phyloP scores from a whole-genome alignment of 495 filamentous ascomycete genomes.

The Neurospora africana region DNA sequence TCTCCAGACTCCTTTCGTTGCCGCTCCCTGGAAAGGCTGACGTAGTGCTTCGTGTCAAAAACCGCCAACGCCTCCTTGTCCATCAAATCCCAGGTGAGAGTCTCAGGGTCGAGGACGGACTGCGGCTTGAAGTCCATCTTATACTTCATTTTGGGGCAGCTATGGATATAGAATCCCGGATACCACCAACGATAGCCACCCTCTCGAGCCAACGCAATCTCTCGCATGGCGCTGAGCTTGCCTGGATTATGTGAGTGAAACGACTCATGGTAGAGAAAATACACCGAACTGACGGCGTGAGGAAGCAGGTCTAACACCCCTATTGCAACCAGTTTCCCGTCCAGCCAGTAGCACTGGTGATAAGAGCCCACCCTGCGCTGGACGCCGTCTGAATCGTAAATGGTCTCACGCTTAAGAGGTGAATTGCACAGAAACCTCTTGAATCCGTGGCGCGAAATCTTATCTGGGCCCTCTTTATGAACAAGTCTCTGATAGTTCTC shows the following conservation, averaged over 20 bases:
- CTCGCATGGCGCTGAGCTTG: constrained; percentile 77
- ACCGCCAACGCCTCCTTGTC: constrained; percentile 53
- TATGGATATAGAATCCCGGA: constrained; percentile 42
- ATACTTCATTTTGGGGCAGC: constrained; percentile 52
- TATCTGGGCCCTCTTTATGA: constrained; percentile 60
- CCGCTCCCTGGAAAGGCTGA: constrained; percentile 51
- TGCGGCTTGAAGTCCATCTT: constrained; percentile 81
- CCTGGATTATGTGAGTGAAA: constrained; percentile 72
- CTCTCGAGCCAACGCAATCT: constrained; percentile 71
- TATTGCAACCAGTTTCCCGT: constrained; percentile 79
- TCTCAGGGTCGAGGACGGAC: constrained; percentile 73
- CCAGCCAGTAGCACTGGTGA: constrained; percentile 89
- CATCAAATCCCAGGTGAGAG: constrained; percentile 62
- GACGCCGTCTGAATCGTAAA: constrained; percentile 31
- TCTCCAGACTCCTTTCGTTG: constrained; percentile 1
- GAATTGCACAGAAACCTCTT: constrained; percentile 74
- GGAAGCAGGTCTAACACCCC: constrained; percentile 84
- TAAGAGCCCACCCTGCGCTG: constrained; percentile 70
- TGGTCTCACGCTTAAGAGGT: constrained; percentile 49
- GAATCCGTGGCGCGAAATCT: constrained; percentile 63
- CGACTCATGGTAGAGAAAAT: constrained; percentile 85
- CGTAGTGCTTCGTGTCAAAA: constrained; percentile 56
- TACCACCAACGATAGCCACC: constrained; percentile 55
- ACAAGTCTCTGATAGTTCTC: constrained; percentile 76
- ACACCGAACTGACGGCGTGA: constrained; percentile 81